Evolutionary conservation across 805 yeast genomes (phyloP), one percentile per base, ranked within the genome.

Genomic region (Sungouiozyma ichnusensis): DNA sequence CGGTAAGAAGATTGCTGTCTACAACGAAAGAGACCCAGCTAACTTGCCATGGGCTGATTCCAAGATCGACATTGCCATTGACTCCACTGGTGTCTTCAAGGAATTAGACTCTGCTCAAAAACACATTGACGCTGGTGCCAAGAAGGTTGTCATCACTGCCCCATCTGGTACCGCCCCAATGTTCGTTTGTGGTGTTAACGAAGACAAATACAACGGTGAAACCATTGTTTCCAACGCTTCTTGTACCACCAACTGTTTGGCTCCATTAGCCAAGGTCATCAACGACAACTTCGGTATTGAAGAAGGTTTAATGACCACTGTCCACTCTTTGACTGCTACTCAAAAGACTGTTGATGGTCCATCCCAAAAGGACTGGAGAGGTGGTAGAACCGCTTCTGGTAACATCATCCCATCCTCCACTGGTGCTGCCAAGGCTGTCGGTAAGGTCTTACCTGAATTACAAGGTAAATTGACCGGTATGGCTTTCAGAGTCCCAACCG

Each of bases 301-400:
- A 63, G 84, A 78, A 68, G 84, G 81, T 69, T 73, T 78, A 63
- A 78, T 78, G 84, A 77, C 84, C 68, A 77, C 83, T 49, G 81
- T 76, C 47, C 83, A 77, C 72, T 74, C 82, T 60, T 70, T 76
- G 67, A 77, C 83, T 48, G 83, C 83, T 48, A 74, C 83, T 51
- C 83, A 78, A 66, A 77, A 77, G 71, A 76, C 82, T 49, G 84
- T 78, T 55, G 84, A 78, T 63, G 83, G 83, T 69, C 81, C 83
- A 62, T 77, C 84, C 64, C 81, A 76, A 71, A 78, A 78, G 70
- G 84, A 77, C 71, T 77, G 84, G 84, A 76, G 84, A 75, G 83
- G 83, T 70, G 84, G 83, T 65, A 74, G 84, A 72, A 76, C 83
- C 56, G 84, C 84, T 60, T 75, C 81, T 48, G 82, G 78, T 60